Conservation (phyloP, 202 grass and related monocot genomes). For the Schoenoplectus triqueter region DNA sequence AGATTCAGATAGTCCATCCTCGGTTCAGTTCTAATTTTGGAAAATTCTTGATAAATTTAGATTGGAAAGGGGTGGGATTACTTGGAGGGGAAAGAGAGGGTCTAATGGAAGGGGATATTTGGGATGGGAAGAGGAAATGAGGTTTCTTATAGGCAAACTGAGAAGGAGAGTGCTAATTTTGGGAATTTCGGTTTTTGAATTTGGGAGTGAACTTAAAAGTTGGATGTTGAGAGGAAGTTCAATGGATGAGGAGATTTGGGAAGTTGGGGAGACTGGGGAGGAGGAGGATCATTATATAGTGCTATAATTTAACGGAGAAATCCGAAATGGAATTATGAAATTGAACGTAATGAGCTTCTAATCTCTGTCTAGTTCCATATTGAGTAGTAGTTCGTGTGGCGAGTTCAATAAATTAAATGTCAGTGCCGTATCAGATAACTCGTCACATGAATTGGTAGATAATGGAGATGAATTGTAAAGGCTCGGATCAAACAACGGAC, state of each 20-base stretch:
- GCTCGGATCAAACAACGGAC: background rate
- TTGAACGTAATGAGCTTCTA: background rate
- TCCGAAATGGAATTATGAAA: background rate
- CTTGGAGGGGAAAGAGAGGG: background rate
- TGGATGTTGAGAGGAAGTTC: no score
- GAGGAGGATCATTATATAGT: background rate
- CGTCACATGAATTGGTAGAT: background rate
- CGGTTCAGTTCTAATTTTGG: background rate
- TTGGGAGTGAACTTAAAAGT: no score
- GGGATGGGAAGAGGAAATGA: slow-evolving; percentile 3
- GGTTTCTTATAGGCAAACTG: no score
- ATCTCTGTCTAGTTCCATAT: background rate
- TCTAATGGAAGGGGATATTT: slow-evolving; percentile 33
- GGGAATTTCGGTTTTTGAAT: no score
- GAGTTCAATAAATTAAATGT: background rate
- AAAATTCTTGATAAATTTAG: background rate
- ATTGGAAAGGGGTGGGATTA: background rate
- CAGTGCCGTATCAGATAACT: background rate
- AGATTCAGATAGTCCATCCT: slow-evolving; percentile 52
- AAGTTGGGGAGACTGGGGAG: background rate
- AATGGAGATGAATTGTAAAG: background rate
- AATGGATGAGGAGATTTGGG: no score
- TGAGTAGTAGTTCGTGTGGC: background rate
- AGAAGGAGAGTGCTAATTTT: no score
- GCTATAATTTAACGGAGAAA: background rate